A percentile compares a stretch with the other conserved stretches of the same genome.
Evolutionary conservation across 108 stramenopile genomes (phyloP).

Genomic region (Nannochloropsis salina): DNA sequence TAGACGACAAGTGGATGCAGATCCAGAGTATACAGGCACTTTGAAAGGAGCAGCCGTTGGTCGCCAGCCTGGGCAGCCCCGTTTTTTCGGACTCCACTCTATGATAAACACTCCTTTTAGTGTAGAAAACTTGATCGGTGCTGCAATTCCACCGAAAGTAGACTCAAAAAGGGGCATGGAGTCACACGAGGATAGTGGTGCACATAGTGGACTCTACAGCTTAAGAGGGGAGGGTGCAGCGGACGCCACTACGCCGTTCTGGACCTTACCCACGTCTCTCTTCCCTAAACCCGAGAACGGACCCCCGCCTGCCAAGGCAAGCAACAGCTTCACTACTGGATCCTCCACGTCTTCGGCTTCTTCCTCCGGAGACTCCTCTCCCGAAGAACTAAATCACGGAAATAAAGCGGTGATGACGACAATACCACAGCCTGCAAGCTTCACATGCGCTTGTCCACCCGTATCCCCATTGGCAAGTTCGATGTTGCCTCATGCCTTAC

Average conservation of each 20-base stretch:
- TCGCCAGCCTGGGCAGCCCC: not conserved
- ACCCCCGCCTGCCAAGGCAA: not conserved
- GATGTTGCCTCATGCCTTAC: not conserved
- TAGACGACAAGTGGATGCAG: not conserved
- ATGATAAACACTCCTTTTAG: not conserved
- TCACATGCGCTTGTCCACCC: not conserved
- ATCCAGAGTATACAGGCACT: slow-evolving; percentile 8
- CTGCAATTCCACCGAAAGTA: not conserved
- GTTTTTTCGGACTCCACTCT: not conserved
- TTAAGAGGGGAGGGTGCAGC: not conserved
- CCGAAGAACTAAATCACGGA: not conserved
- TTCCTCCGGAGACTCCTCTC: not conserved
- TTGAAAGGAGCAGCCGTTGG: not conserved
- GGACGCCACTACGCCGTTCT: not conserved
- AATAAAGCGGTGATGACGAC: not conserved
- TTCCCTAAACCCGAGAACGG: not conserved
- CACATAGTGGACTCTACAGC: not conserved
- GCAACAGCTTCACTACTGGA: not conserved
- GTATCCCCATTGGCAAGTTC: not conserved
- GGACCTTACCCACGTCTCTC: not conserved
- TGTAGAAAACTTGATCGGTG: not conserved
- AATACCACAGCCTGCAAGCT: not conserved
- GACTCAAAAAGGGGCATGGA: not conserved
- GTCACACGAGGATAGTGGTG: not conserved
- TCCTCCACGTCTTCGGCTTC: not conserved